phyloP scores from a whole-genome alignment of 257 asterid genomes.

The Parsonsia alboflavescens region DNA sequence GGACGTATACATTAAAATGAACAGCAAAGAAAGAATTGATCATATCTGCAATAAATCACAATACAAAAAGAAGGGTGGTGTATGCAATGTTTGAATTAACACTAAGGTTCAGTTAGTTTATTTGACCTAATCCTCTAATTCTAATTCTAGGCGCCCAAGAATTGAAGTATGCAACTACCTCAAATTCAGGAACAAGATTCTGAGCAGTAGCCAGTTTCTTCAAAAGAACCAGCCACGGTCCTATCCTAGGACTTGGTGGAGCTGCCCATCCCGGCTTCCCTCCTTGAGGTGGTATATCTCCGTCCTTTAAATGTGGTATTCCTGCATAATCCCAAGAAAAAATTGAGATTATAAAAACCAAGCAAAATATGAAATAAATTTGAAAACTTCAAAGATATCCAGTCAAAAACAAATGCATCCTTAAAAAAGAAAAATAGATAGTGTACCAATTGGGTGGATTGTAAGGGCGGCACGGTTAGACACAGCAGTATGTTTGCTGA shows the following conservation, averaged over 20 bases:
- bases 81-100: not conserved
- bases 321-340: slow-evolving; percentile 36
- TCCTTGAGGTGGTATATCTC: slow-evolving; percentile 82
- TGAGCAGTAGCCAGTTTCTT: slow-evolving; percentile 74
- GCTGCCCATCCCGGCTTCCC: slow-evolving; percentile 95
- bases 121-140: not conserved
- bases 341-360: not conserved
- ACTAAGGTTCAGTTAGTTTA: not conserved
- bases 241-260: slow-evolving; percentile 87
- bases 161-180: slow-evolving; percentile 34
- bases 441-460: slow-evolving; percentile 73
- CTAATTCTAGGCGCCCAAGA: not conserved
- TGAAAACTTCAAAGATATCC: not conserved
- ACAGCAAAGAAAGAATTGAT: not conserved
- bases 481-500: slow-evolving; percentile 74
- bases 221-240: slow-evolving; percentile 74
- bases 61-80: not conserved
- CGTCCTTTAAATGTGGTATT: slow-evolving; percentile 82
- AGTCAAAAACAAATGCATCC: not conserved
- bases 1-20: not conserved
- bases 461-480: slow-evolving; percentile 84
- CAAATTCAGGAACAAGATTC: slow-evolving; percentile 84
- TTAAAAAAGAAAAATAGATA: not conserved
- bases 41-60: not conserved
- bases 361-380: not conserved